Evolutionary conservation across 495 filamentous ascomycete genomes (phyloP).

Genomic region (Bombardia bombarda): DNA sequence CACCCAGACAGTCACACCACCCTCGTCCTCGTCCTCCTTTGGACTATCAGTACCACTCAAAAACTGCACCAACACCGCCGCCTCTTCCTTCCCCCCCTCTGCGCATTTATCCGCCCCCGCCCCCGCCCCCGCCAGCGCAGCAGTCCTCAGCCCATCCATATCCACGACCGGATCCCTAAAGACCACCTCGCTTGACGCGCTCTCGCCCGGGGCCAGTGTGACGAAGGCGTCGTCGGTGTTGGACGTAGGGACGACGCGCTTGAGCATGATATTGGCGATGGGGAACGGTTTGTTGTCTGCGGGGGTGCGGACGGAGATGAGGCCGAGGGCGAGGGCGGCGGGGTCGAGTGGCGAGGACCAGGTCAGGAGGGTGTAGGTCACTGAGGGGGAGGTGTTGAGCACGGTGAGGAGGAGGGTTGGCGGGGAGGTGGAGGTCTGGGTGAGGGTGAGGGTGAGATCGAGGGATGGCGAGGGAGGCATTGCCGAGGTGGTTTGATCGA

Average conservation of each 20-base stretch:
- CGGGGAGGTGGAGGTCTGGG: constrained; percentile 4
- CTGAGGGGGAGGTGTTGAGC: constrained; percentile 28
- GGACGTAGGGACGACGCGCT: constrained; percentile 36
- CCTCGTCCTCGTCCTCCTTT: neutral
- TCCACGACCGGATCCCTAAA: neutral
- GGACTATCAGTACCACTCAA: no score
- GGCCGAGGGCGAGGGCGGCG: constrained; percentile 35
- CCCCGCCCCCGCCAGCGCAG: neutral
- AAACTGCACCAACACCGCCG: no score
- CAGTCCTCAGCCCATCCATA: neutral
- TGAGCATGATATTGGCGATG: constrained; percentile 35
- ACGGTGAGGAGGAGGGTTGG: constrained; percentile 26
- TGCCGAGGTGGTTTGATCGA: no score
- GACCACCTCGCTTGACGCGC: constrained; percentile 1
- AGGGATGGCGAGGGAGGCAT: neutral
- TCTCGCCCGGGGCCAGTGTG: constrained; percentile 27
- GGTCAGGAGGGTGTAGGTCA: constrained; percentile 38
- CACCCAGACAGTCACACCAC: neutral
- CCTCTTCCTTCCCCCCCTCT: neutral
- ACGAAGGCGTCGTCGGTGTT: constrained; percentile 33
- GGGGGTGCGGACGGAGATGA: constrained; percentile 35
- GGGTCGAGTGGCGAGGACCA: constrained; percentile 45
- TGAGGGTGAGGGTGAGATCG: constrained; percentile 1
- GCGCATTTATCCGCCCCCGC: neutral
- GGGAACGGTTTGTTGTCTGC: constrained; percentile 20